Evolutionary conservation across 1,284 basidiomycete genomes (phyloP).

Genomic region (Malassezia psittaci): DNA sequence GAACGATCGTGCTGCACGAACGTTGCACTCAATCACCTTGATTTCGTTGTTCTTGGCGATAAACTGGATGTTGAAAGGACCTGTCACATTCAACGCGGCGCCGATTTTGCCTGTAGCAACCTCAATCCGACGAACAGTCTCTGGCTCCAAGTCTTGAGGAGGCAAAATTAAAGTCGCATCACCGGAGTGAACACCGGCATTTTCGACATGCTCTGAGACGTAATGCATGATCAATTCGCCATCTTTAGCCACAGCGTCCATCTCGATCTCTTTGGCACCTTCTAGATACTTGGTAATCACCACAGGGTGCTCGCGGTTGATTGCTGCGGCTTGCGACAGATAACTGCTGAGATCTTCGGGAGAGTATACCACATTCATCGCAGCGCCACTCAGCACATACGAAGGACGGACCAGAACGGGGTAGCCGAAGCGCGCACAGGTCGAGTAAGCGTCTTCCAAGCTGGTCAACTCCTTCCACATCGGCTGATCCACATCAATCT

Average conservation of each 20-base stretch:
- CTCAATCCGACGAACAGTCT: slow-evolving; percentile 73
- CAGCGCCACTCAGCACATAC: slow-evolving; percentile 94
- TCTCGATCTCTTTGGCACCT: slow-evolving; percentile 91
- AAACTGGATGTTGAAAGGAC: slow-evolving; percentile 99
- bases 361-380: slow-evolving; percentile 93
- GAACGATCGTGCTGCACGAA: slow-evolving; percentile 94
- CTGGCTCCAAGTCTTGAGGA: slow-evolving; percentile 66
- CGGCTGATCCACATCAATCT: slow-evolving; percentile 90
- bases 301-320: slow-evolving; percentile 92
- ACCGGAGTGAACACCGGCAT: slow-evolving; percentile 96
- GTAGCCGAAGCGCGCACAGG: slow-evolving; percentile 57
- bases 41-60: slow-evolving; percentile 73
- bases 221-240: slow-evolving; percentile 88
- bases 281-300: slow-evolving; percentile 98
- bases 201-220: slow-evolving; percentile 96
- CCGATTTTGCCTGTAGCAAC: slow-evolving; percentile 96
- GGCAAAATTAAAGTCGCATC: slow-evolving; percentile 96
- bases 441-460: slow-evolving; percentile 79
- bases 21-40: slow-evolving; percentile 98
- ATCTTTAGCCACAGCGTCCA: slow-evolving; percentile 91
- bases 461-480: slow-evolving; percentile 87
- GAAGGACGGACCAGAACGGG: slow-evolving; percentile 50
- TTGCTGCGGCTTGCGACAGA: slow-evolving; percentile 82
- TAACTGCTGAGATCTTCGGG: slow-evolving; percentile 64
- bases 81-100: slow-evolving; percentile 84